Evolutionary conservation across 257 asterid genomes (phyloP).

Genomic region (Lithospermum erythrorhizon): DNA sequence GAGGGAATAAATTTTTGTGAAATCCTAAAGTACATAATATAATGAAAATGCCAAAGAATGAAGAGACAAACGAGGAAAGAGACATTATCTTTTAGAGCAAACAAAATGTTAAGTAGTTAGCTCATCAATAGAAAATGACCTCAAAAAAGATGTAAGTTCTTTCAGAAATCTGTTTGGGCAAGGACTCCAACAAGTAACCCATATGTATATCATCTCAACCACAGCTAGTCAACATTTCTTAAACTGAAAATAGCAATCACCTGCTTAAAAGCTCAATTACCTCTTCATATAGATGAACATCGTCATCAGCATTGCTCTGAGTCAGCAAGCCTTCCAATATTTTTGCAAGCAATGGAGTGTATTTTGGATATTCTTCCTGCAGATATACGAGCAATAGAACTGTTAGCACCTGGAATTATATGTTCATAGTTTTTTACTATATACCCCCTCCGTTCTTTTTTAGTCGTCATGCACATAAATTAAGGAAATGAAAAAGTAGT

Average conservation of each 20-base stretch:
- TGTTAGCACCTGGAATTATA: background rate
- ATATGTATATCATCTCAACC: background rate
- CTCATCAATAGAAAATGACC: background rate
- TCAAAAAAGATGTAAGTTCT: background rate
- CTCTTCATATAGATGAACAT: constrained; percentile 59
- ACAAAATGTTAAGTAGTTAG: no score
- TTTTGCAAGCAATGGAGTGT: constrained; percentile 87
- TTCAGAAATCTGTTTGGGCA: background rate
- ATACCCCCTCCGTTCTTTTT: no score
- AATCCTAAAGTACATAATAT: background rate
- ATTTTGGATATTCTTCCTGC: constrained; percentile 84
- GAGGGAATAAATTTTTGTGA: background rate
- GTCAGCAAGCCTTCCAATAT: constrained; percentile 69
- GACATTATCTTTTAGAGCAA: no score
- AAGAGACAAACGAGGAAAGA: no score
- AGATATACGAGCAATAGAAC: constrained; percentile 13
- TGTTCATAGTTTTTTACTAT: background rate
- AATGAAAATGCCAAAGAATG: background rate
- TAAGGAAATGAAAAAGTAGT: no score
- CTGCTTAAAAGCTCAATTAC: constrained; percentile 23
- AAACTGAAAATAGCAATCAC: background rate
- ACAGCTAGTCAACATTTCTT: background rate
- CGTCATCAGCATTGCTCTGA: constrained; percentile 46
- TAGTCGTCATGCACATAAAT: no score
- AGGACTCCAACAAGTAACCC: background rate